These are phyloP conservation scores for Jatropha podagrica DNA, from an alignment of 441 rosid genomes.

Conservation along the genomic window DNA sequence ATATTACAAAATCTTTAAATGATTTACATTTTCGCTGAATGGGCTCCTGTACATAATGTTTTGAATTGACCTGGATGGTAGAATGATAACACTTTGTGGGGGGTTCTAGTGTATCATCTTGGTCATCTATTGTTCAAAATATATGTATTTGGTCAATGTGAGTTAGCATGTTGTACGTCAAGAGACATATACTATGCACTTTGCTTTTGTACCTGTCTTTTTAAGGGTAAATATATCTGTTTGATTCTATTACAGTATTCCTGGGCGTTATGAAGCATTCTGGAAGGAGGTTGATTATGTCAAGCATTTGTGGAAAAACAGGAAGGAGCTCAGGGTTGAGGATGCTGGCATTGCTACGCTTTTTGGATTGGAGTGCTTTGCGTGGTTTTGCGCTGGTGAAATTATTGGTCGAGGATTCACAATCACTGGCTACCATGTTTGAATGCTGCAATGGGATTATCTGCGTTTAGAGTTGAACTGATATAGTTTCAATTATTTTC, in stretches of 20 bases:
- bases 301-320: slow-evolving; percentile 54
- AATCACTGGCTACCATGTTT: slow-evolving; percentile 70
- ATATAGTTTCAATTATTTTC: slow-evolving; percentile 9
- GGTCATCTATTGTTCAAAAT: not conserved
- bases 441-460: slow-evolving; percentile 26
- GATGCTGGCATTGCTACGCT: slow-evolving; percentile 69
- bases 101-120: not conserved
- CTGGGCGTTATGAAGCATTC: slow-evolving; percentile 56
- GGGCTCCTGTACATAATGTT: not conserved
- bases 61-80: not conserved
- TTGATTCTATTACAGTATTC: slow-evolving; percentile 43
- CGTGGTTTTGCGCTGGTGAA: slow-evolving; percentile 83
- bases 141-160: not conserved
- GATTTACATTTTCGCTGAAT: not conserved
- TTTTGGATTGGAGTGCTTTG: slow-evolving; percentile 79
- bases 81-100: not conserved
- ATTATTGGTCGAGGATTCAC: slow-evolving; percentile 71
- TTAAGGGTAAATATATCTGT: slow-evolving; percentile 35
- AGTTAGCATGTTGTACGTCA: not conserved
- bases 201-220: not conserved
- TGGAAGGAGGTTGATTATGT: slow-evolving; percentile 66
- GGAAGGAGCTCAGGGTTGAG: slow-evolving; percentile 55
- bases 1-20: not conserved
- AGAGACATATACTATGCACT: not conserved
- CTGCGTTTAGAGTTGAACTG: not conserved